Percentiles rank a stretch among this genome's conserved stretches.
Conservation (phyloP, 345 rosid species). For the Streptanthus diversifolius region DNA sequence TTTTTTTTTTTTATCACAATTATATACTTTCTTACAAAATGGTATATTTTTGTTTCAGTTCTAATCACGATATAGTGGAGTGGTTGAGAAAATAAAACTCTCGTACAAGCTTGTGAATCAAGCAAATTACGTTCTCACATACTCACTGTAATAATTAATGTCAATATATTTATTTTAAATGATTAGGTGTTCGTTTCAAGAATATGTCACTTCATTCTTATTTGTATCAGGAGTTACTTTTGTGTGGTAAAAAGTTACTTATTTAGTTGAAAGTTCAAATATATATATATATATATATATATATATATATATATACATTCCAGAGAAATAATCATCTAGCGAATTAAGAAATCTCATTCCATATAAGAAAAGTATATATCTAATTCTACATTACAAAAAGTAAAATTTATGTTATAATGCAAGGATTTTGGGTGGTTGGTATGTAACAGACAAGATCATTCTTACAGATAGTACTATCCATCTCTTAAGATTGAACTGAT, state of each 20-base stretch:
- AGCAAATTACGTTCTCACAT: constrained; percentile 21
- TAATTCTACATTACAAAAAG: no score
- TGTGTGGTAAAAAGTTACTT: neutral
- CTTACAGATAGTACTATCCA: constrained; percentile 20
- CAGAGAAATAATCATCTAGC: neutral
- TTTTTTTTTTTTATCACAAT: neutral
- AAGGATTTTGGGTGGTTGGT: constrained; percentile 26
- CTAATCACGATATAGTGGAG: constrained; percentile 30
- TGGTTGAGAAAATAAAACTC: constrained; percentile 20
- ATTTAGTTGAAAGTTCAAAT: neutral
- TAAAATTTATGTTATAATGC: neutral
- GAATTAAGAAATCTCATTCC: neutral
- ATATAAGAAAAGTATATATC: neutral
- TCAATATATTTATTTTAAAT: neutral
- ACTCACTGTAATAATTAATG: neutral
- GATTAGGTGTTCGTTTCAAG: neutral
- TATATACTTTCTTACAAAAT: neutral
- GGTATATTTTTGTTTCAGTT: neutral
- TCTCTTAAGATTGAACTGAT: constrained; percentile 27
- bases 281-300: no score
- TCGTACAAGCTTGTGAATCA: constrained; percentile 26
- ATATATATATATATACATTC: no score
- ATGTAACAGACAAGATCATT: constrained; percentile 27
- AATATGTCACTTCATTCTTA: neutral
- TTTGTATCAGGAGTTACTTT: neutral